Evolutionary conservation across 2,329 filamentous ascomycete species (phyloP), one percentile per base, ranked within the genome.

Genomic region (Cladosporium sp.): DNA sequence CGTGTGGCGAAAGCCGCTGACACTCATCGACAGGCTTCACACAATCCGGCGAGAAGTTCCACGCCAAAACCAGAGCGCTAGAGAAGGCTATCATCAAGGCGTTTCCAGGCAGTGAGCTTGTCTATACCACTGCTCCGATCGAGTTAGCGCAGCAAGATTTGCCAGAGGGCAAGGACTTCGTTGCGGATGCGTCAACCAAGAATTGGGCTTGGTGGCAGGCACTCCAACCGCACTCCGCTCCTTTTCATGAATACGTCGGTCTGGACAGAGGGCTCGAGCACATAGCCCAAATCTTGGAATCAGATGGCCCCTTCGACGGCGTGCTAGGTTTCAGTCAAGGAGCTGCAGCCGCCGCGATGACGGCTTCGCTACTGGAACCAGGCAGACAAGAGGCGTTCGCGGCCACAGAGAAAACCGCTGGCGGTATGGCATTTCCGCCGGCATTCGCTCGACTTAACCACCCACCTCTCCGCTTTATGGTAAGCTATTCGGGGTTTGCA

Each of bases 311-410:
- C 1, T 86, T 94, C 51, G 91, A 94, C 73, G 92, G 89, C 8
- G 89, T 93, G 0, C 80, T 93, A 32, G 92, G 92, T 0, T 96
- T 96, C 80, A 90, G 87, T 67, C 92, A 96, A 78, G 92, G 92
- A 23, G 92, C 85, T 8, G 89, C 88, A 1, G 81, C 89, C 53
- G 88, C 93, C 0, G 89, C 84, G 0, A 86, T 97, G 75, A 81
- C 97, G 0, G 88, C 92, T 0, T 82, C 87, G 0, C 81, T 93
- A 13, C 77, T 97, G 3, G 93, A 97, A 74, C 71, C 75, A 0
- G 81, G 78, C 6, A 78, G 76, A 68, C 74, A 70, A 39, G 80
- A 81, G 13, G 81, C 81, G 0, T 89, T 89, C 72, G 51, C 51
- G n/a, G 79, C 81, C 65, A 71, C 74, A 8, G 66, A 74, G 34